Base-by-base conservation (phyloP, 257 asterid genomes). In the Solanum pinnatisectum region DNA sequence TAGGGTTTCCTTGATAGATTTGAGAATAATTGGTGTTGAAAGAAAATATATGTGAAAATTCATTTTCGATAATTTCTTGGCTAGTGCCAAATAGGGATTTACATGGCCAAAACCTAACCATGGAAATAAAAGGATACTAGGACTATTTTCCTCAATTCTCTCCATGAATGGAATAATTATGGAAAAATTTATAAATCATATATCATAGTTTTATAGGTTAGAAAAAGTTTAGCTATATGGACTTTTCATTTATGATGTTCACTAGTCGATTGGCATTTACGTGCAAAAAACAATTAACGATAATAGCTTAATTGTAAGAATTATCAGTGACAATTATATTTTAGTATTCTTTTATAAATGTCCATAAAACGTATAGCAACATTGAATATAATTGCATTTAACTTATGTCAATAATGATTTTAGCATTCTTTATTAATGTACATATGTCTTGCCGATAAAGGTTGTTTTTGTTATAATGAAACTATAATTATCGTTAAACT, bases 31-130 rank as follows among this genome's bases (percentile, higher is more conserved):
- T 1, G 93, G 93, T 6, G 95, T 92, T 0, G 94, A 92, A 82
- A 92, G 90, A 11, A 94, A 39, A 40, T 90, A 90, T 3, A 77
- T 44, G 72, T 40, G 56, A 33, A 91, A 87, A 32, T 91, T 90
- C 86, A 78, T 78, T 5, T 87, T 71, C 3, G 91, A 44, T 33
- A 94, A 91, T 11, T 70, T 87, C 86, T 91, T 94, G 87, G 97
- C 93, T 6, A 94, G 90, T 70, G 90, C 93, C 6, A 94, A 68
- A 86, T 81, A 90, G 6, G 96, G 94, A 67, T 91, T 88, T 37
- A 94, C 90, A 85, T 93, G 96, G 10, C 96, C 94, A 83, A 91
- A 91, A 44, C 92, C 96, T 22, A 93, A 84, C 94, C 94, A 94
- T 87, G 95, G 94, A 25, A 93, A 88, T 92, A 94, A 10, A 40